Evolutionary conservation across 2,329 filamentous ascomycete species (phyloP), one percentile per base, ranked within the genome.

Genomic region (Fusarium sacchari): DNA sequence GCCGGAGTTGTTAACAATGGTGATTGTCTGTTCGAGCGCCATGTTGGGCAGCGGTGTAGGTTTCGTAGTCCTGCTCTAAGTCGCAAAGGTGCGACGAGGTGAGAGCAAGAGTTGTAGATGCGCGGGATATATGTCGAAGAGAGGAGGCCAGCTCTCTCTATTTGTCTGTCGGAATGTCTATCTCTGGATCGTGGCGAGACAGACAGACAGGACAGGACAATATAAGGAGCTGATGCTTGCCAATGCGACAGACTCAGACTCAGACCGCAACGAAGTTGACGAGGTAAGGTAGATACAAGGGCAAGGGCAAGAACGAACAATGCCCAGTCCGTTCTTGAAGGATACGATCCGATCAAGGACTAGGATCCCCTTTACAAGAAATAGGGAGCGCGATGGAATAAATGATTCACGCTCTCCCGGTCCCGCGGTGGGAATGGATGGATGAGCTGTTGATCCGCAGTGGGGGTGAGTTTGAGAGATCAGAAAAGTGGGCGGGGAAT

Each of bases 1-100:
- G 78, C 94, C 94, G 65, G 94, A 96, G 79, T 88, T 95, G 85
- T 97, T 96, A 83, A 97, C 92, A 79, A 97, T 93, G 75, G 94
- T 95, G 76, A 97, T 91, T 56, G 94, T 96, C 83, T 97, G 92
- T 60, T 86, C 83, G 71, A 86, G 82, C 50, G 83, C 80, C 83
- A 86, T 85, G 34, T 63, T 81, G 78, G 69, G 75, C 64, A 56
- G 55, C 64, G 53, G 57, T 71, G 52, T 72, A 68, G 66, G 39
- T 62, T 18, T 37, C 2, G 56, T 43, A 64, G 37, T 68, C 43
- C 37, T 49, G 36, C 62, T 74, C 64, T 56, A 39, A 57, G 60
- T 67, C 43, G 53, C 34, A n/a, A 30, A 65, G 43, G 30, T 55
- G 32, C 59, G 50, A 62, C 49, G 20, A 39, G 20, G 20, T n/a